Evolutionary conservation across 257 asterid genomes (phyloP), one percentile per base, ranked within the genome.

Genomic region (Capsicum baccatum): DNA sequence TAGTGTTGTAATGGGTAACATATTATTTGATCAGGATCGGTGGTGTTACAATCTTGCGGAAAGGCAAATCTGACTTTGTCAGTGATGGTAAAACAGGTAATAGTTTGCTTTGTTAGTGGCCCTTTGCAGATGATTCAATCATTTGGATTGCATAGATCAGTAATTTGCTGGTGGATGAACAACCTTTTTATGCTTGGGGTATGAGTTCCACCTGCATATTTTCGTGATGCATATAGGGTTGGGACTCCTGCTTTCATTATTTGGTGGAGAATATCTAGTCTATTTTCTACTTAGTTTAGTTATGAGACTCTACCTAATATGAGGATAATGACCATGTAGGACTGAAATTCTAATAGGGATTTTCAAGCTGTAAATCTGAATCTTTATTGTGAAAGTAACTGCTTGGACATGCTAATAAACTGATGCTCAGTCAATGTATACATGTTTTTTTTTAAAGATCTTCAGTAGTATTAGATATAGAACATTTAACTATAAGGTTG

Each of bases 61-160:
- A 97, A 90, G 99, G 98, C 85, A 91, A 87, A 80, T 91, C 94
- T 3, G 98, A 95, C 90, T 85, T 87, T 21, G 89, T 97, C 88
- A 92, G 97, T 84, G 92, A 94, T 86, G 98, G 99, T 16, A 92
- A 92, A 87, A 85, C 92, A 87, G 98, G 98, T 97, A 91, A 10
- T 7, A 79, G 3, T 44, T 82, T 58, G 39, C 83, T 82, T 57
- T 56, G 81, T 57, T 54, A 79, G 17, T 81, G 70, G 42, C 50
- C 78, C 13, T 76, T 0, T 76, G 57, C 63, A 76, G 48, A 26
- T 76, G 39, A 76, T 26, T 21, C 17, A 54, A 76, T 26, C 63
- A 76, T 54, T 76, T 76, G 16, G 63, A 26, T 52, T 76, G 19
- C 42, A 8, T 76, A 26, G 64, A 50, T 26, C 9, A 76, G 26